Conservation (phyloP, 371 early-diverging fungal genomes). For the Zychaea mexicana region DNA sequence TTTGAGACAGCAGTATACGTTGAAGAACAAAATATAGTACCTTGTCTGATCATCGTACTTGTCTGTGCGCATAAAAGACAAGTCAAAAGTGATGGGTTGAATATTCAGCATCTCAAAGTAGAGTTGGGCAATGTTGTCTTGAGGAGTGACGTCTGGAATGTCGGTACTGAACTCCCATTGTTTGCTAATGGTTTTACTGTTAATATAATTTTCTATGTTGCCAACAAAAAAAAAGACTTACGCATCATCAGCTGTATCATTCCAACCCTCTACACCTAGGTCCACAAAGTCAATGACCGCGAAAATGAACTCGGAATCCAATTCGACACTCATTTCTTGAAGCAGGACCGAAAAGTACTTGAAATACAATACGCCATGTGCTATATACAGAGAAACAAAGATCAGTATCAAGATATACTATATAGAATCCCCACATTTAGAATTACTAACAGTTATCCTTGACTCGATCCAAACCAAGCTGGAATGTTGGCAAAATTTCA, state of each 20-base stretch:
- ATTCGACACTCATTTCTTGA: conserved; percentile 87
- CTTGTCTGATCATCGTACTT: conserved; percentile 55
- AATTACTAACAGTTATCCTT: conserved; percentile 75
- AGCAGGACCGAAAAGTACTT: conserved; percentile 79
- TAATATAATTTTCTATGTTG: too few relatives aligned
- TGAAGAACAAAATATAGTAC: neutral
- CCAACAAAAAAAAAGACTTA: conserved; percentile 9
- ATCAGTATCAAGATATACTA: neutral
- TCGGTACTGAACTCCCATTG: conserved; percentile 59
- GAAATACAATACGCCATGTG: conserved; percentile 83
- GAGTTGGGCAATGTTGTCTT: conserved; percentile 69
- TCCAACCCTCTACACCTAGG: conserved; percentile 68
- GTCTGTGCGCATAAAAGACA: conserved; percentile 92
- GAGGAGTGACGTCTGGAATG: conserved; percentile 72
- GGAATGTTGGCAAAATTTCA: conserved; percentile 54
- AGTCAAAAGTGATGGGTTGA: conserved; percentile 92
- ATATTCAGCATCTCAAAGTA: conserved; percentile 95
- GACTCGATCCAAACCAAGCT: conserved; percentile 61
- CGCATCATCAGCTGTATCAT: conserved; percentile 24
- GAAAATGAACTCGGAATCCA: conserved; percentile 85
- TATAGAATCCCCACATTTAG: too few relatives aligned
- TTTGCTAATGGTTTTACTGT: too few relatives aligned
- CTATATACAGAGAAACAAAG: conserved; percentile 14
- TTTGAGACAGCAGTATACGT: neutral
- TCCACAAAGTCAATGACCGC: conserved; percentile 86